Conservation (phyloP, 495 filamentous ascomycete species). For the Xylona heveae region DNA sequence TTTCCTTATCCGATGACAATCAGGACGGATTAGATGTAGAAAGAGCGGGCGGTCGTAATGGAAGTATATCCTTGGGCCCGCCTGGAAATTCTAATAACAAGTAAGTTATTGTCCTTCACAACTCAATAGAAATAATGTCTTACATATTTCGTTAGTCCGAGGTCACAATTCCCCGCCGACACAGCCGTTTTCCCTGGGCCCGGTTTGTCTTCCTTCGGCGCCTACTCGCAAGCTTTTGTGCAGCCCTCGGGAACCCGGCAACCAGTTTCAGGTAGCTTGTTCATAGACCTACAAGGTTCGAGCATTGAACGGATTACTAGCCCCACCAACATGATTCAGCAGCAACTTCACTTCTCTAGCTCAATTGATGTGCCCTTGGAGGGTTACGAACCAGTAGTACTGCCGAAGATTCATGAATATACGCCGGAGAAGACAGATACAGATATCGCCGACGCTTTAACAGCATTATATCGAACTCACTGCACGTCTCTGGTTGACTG, state of each 20-base stretch:
- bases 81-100: too few relatives aligned
- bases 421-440: slow-evolving; percentile 56
- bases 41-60: too few relatives aligned
- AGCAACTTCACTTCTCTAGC: slow-evolving; percentile 36
- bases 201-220: slow-evolving; percentile 13
- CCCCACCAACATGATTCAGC: slow-evolving; percentile 9
- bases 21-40: too few relatives aligned
- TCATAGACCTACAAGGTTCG: slow-evolving; percentile 13
- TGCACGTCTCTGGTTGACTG: slow-evolving; percentile 88
- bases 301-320: not conserved
- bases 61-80: too few relatives aligned
- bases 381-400: slow-evolving; percentile 38
- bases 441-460: slow-evolving; percentile 61
- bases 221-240: slow-evolving; percentile 6
- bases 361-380: slow-evolving; percentile 5
- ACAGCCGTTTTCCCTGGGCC: slow-evolving; percentile 51
- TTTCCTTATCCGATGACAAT: slow-evolving; percentile 48
- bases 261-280: slow-evolving; percentile 13
- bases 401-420: slow-evolving; percentile 61
- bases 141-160: too few relatives aligned
- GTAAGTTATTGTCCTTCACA: too few relatives aligned
- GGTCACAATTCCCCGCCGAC: slow-evolving; percentile 34
- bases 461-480: slow-evolving; percentile 76
- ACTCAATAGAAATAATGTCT: too few relatives aligned
- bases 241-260: not conserved